Conservation (phyloP, 108 stramenopile species). For the Conticribra weissflogii region DNA sequence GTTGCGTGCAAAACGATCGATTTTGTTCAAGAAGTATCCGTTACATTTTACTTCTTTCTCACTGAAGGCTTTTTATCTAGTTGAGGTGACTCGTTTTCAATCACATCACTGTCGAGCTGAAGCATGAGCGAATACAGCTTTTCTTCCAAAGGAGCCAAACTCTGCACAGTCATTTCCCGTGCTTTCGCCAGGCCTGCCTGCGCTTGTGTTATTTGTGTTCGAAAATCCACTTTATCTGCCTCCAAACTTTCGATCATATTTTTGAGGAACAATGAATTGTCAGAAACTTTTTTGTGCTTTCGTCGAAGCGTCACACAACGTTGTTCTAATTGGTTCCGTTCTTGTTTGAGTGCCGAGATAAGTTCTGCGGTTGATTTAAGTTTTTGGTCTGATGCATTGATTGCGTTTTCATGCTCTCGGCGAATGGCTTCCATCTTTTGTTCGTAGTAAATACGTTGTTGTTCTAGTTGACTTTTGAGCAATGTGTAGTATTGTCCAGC, state of each 20-base stretch:
- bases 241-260: conserved; percentile 83
- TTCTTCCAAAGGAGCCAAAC: conserved; percentile 70
- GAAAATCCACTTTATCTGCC: conserved; percentile 63
- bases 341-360: conserved; percentile 76
- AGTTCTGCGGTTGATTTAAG: conserved; percentile 50
- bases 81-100: background rate
- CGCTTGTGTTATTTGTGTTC: conserved; percentile 59
- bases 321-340: conserved; percentile 74
- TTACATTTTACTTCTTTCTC: background rate
- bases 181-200: conserved; percentile 57
- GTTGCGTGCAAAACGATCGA: background rate
- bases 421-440: conserved; percentile 76
- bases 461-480: conserved; percentile 88
- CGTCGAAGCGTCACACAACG: conserved; percentile 58
- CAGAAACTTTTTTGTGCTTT: conserved; percentile 59
- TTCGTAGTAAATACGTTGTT: conserved; percentile 90
- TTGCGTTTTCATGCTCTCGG: conserved; percentile 46
- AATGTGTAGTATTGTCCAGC: conserved; percentile 88
- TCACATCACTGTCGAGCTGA: conserved; percentile 49
- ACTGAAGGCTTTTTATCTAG: conserved; percentile 6
- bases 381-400: background rate
- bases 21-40: background rate
- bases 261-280: conserved; percentile 66
- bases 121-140: conserved; percentile 70
- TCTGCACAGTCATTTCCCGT: conserved; percentile 45